Percentiles rank a stretch among this genome's conserved stretches.
Conservation (phyloP, 176 grass and related monocot species). For the Coix lacrymajobi region DNA sequence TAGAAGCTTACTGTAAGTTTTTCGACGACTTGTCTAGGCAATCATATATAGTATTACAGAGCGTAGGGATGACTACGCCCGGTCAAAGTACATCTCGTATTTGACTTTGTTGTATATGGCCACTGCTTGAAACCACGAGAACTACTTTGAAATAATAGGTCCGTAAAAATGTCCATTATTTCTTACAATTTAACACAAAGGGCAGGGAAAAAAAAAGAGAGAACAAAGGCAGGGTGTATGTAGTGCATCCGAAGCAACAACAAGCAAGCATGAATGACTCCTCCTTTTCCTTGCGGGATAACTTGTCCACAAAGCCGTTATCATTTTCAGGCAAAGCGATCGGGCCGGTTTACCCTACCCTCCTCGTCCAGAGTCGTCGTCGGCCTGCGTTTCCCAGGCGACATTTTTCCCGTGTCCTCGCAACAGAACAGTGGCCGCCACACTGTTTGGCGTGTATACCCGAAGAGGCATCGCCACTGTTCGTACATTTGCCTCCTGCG, state of each 20-base stretch:
- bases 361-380: too few relatives aligned
- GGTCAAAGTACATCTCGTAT: not conserved
- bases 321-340: conserved; percentile 17
- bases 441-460: not conserved
- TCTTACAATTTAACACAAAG: too few relatives aligned
- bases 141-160: too few relatives aligned
- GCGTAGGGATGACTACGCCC: not conserved
- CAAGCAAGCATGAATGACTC: conserved; percentile 33
- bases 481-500: not conserved
- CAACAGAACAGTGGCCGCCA: not conserved
- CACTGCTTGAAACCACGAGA: too few relatives aligned
- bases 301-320: conserved; percentile 37
- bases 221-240: too few relatives aligned
- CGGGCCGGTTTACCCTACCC: conserved; percentile 9
- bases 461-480: not conserved
- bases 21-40: not conserved
- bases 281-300: conserved; percentile 15
- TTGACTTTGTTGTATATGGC: not conserved
- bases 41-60: not conserved
- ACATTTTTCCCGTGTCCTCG: not conserved
- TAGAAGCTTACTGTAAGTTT: not conserved
- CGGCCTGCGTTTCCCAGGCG: not conserved
- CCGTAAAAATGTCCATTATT: too few relatives aligned
- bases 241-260: conserved; percentile 13
- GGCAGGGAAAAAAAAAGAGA: too few relatives aligned